A percentile compares a stretch with the other conserved stretches of the same genome.
phyloP scores from a whole-genome alignment of 257 asterid species.

The Knoxia roxburghii region DNA sequence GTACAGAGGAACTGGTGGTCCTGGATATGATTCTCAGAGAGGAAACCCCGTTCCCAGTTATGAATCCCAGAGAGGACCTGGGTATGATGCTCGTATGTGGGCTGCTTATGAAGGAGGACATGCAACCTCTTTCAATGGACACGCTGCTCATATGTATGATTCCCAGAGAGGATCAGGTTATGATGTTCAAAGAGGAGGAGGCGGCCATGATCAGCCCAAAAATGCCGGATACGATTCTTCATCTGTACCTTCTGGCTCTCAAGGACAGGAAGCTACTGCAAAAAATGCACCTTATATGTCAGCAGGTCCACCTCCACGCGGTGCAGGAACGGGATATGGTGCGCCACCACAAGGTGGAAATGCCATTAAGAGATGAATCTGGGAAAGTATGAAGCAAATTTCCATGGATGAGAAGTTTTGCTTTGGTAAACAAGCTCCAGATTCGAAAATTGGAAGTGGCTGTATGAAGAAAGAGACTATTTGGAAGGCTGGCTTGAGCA shows the following conservation, averaged over 20 bases:
- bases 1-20: conserved; percentile 32
- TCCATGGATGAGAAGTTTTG: neutral
- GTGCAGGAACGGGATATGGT: conserved; percentile 47
- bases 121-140: conserved; percentile 7
- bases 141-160: conserved; percentile 36
- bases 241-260: conserved; percentile 47
- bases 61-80: conserved; percentile 38
- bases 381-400: neutral
- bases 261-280: conserved; percentile 42
- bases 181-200: conserved; percentile 40
- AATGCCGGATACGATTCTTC: conserved; percentile 32
- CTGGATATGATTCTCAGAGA: conserved; percentile 41
- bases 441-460: conserved; percentile 1
- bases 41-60: conserved; percentile 30
- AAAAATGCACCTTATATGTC: conserved; percentile 34
- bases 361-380: conserved; percentile 40
- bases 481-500: no score
- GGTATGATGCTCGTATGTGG: conserved; percentile 38
- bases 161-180: conserved; percentile 46
- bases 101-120: conserved; percentile 41
- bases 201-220: conserved; percentile 32
- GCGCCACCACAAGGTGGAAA: conserved; percentile 43
- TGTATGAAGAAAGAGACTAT: no score
- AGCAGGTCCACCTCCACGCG: conserved; percentile 35
- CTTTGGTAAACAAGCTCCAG: neutral